These are phyloP conservation scores for Pseudozyma hubeiensis DNA, from an alignment of 1,284 basidiomycete genomes.

Conservation along the genomic window DNA sequence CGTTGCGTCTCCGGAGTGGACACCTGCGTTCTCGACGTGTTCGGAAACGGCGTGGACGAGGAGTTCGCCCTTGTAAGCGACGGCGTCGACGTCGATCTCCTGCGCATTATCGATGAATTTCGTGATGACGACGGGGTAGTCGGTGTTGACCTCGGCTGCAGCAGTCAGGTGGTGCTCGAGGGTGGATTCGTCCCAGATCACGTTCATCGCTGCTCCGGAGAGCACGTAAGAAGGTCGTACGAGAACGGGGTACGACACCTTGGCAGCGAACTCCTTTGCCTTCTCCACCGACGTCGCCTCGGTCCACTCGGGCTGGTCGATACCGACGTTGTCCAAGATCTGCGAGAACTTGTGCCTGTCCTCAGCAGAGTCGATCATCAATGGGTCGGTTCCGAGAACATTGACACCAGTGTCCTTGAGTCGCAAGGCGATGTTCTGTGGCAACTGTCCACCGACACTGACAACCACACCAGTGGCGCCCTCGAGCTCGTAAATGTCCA, in stretches of 20 bases:
- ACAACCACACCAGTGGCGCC: constrained; percentile 92
- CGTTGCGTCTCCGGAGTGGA: constrained; percentile 98
- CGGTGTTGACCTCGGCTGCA: constrained; percentile 92
- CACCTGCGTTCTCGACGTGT: constrained; percentile 98
- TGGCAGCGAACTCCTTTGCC: constrained; percentile 89
- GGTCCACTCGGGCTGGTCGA: constrained; percentile 96
- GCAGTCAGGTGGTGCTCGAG: constrained; percentile 93
- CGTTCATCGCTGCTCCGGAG: constrained; percentile 99
- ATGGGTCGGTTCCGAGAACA: constrained; percentile 94
- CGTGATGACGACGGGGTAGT: constrained; percentile 96
- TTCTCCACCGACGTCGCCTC: constrained; percentile 89
- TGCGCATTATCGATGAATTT: constrained; percentile 99
- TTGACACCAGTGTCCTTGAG: constrained; percentile 90
- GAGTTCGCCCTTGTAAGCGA: constrained; percentile 92
- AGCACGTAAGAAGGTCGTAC: constrained; percentile 82
- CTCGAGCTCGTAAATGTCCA: constrained; percentile 99
- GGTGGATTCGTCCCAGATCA: constrained; percentile 89
- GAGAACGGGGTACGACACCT: constrained; percentile 74
- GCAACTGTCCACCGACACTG: constrained; percentile 85
- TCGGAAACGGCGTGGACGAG: constrained; percentile 96
- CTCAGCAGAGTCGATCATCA: constrained; percentile 95
- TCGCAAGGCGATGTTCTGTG: constrained; percentile 96
- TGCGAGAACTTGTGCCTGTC: constrained; percentile 99
- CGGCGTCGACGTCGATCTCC: constrained; percentile 98
- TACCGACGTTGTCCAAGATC: constrained; percentile 91